Base-by-base conservation (phyloP, 805 yeast genomes). In the Lipomyces kockii region DNA sequence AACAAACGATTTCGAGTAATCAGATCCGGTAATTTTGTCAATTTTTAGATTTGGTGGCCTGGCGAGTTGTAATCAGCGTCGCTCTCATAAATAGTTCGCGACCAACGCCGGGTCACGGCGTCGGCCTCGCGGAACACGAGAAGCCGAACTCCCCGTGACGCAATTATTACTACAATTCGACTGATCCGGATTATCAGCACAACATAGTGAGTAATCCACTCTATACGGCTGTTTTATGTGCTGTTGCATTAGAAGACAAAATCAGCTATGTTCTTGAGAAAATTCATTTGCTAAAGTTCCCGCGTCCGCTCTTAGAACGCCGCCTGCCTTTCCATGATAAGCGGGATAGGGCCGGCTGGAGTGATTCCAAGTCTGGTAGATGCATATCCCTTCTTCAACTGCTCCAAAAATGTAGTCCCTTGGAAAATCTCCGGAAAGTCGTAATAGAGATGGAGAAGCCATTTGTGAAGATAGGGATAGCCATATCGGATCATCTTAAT, bases 361-460 rank as follows among this genome's bases (percentile, higher is more conserved):
- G 71, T 83, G 96, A 77, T 91, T 91, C 58, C 83, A 39, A 6
- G 1, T 34, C 49, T 32, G 83, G 57, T 84, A 76, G 78, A 91
- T 97, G 51, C 92, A 81, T 94, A 94, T 80, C 93, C 98, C 74
- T 83, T 82, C 78, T 92, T 93, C 81, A 93, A 91, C 78, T 94
- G 98, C 43, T 89, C 92, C 75, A 94, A 91, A 76, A 90, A 83
- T 29, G 97, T 91, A 11, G 97, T 91, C 53, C 85, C 85, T 72
- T 84, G 84, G 80, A 93, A 90, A 5, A 88, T 90, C 3, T 86
- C 88, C 20, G 87, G 86, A 67, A 84, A 76, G 57, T 82, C 81
- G 97, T 97, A 92, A 80, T 93, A 95, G 73, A 95, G 83, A 72
- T 89, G 86, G 73, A 90, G 83, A 73, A 92, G 79, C 97, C 97